Base-by-base conservation (phyloP, 495 filamentous ascomycete species). In the Penicillium ochrochloron region DNA sequence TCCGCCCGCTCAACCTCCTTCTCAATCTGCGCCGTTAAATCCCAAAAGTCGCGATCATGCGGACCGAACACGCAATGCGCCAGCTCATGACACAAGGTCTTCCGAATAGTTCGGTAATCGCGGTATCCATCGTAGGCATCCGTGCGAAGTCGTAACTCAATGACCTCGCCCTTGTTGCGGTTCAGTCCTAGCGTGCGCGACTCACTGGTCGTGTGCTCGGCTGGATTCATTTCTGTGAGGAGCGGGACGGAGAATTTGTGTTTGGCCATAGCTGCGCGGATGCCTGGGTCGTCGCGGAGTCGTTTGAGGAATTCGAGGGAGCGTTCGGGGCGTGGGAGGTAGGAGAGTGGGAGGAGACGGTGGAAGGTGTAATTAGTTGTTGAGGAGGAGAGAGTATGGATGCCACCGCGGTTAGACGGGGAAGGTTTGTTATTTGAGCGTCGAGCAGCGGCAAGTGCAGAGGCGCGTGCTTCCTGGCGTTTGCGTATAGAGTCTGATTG, bases 121-220 rank as follows among this genome's bases (percentile, higher is more conserved):
- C 95, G 76, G 67, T 94, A 99, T 7, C 95, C 95, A 75, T 97
- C 94, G 74, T 94, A 94, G 15, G 91, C 92, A 76, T 99, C 95
- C 7, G 95, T 97, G 15, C 95, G 83, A 41, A 99, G 75, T 0
- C 95, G 80, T 55, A 99, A 78, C 85, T 97, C 95, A 61, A 99
- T 97, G 0, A 93, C 90, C 78, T 97, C 89, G 59, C 95, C 95
- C 9, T 81, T 78, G 71, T 97, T 97, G 14, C 93, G 81, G 71
- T 99, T 99, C 35, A 97, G 77, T 0, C 95, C 95, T 4, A 98
- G 78, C 37, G 90, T 96, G 46, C 92, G 87, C 51, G 86, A 88
- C 67, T 93, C 88, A 72, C 87, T 86, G 17, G 86, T 90, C 3
- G 94, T 97, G 73, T 97, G 89, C 61, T 88, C 84, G 0, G 87